phyloP scores from a whole-genome alignment of 2,329 filamentous ascomycete species.

The Cladophialophora carrionii region DNA sequence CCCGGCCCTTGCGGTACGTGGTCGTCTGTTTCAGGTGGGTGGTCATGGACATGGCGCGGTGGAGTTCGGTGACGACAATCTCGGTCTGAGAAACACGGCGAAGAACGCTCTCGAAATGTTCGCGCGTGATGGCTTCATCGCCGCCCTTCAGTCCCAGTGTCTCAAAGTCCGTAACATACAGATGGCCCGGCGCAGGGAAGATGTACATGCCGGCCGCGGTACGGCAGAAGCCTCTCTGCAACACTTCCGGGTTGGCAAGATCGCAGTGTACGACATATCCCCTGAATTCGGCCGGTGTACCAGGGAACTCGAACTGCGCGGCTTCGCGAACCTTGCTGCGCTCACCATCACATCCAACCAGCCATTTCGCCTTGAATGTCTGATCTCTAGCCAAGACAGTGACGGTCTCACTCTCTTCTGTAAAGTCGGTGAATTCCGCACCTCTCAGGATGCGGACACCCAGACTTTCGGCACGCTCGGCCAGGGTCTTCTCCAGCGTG shows the following conservation, averaged over 20 bases:
- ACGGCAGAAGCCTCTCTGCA: conserved; percentile 38
- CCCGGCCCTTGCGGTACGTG: conserved; percentile 39
- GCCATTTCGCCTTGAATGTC: conserved; percentile 43
- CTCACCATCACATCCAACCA: conserved; percentile 52
- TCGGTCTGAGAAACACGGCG: conserved; percentile 22
- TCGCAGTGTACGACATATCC: conserved; percentile 44
- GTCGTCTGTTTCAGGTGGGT: conserved; percentile 25
- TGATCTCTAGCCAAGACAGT: conserved; percentile 28
- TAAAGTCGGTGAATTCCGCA: conserved; percentile 34
- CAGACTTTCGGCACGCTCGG: conserved; percentile 29
- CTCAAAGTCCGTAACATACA: conserved; percentile 36
- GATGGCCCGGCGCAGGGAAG: conserved; percentile 33
- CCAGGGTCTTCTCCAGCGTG: conserved; percentile 35
- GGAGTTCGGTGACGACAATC: conserved; percentile 22
- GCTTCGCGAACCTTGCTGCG: conserved; percentile 46
- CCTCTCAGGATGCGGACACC: conserved; percentile 39
- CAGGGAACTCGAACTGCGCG: conserved; percentile 45
- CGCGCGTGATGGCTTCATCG: conserved; percentile 33
- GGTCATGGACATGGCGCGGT: conserved; percentile 24
- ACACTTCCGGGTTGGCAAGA: conserved; percentile 41
- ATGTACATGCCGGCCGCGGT: conserved; percentile 42
- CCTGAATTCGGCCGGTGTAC: conserved; percentile 46
- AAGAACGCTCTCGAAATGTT: conserved; percentile 37
- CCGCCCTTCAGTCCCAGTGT: conserved; percentile 18
- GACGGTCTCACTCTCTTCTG: conserved; percentile 13